Conservation (phyloP, 2,329 filamentous ascomycete genomes). For the Fusarium concolor region DNA sequence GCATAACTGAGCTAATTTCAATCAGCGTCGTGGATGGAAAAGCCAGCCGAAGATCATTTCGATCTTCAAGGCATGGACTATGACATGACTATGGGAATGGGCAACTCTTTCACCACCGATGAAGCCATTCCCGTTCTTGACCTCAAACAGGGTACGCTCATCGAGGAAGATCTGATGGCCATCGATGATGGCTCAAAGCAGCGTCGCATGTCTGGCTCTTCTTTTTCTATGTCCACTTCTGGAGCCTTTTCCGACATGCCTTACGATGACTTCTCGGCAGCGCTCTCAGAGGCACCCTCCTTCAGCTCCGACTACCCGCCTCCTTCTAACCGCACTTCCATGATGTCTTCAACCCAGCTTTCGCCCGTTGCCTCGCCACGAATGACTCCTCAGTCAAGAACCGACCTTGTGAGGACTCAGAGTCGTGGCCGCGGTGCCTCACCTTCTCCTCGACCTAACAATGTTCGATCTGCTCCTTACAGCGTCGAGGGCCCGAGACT, state of each 20-base stretch:
- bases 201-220: slow-evolving; percentile 77
- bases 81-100: slow-evolving; percentile 70
- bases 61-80: slow-evolving; percentile 67
- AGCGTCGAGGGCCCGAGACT: slow-evolving; percentile 73
- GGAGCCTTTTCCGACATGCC: slow-evolving; percentile 74
- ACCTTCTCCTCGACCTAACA: slow-evolving; percentile 74
- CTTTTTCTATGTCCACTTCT: slow-evolving; percentile 77
- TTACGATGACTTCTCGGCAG: slow-evolving; percentile 77
- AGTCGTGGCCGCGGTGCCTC: slow-evolving; percentile 76
- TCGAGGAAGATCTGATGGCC: slow-evolving; percentile 62
- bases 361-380: slow-evolving; percentile 79
- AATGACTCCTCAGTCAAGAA: slow-evolving; percentile 70
- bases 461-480: slow-evolving; percentile 76
- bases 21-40: slow-evolving; percentile 60
- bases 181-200: slow-evolving; percentile 66
- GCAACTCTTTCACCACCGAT: slow-evolving; percentile 71
- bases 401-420: slow-evolving; percentile 70
- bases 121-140: slow-evolving; percentile 73
- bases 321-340: slow-evolving; percentile 74
- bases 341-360: slow-evolving; percentile 76
- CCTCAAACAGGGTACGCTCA: slow-evolving; percentile 62
- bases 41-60: slow-evolving; percentile 67
- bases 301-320: slow-evolving; percentile 75
- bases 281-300: slow-evolving; percentile 74
- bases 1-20: slow-evolving; percentile 27